Base-by-base conservation (phyloP, 805 yeast species). In the Lipomyces spencermartinsiae region DNA sequence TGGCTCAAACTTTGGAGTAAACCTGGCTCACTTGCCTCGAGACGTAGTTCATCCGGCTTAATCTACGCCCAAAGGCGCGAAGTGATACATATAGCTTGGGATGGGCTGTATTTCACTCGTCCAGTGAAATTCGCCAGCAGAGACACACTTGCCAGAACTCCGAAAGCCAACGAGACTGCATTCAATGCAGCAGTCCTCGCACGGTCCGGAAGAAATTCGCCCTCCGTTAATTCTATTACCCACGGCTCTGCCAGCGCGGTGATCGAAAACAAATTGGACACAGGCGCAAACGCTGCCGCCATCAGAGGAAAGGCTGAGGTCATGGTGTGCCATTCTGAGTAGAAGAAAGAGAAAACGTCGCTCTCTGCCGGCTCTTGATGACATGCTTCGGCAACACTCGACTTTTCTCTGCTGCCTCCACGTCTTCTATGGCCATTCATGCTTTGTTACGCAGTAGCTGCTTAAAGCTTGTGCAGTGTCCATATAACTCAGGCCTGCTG, bases 281-380 rank as follows among this genome's bases (percentile, higher is more conserved):
- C 73, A 0, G 97, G 97, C 0, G 95, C 96, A 49, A 88, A 73
- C 72, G 94, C 90, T 4, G 94, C 92, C 0, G 93, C 87, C 8
- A 89, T 76, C 33, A 92, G 83, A 0, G 97, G 97, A 71, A 91
- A 83, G 72, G 88, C 87, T 1, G 89, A 84, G 2, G 93, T 87
- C 0, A 89, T 77, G 16, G 84, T 73, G 71, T 89, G 89, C 95
- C 96, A 91, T 53, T 58, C 49, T 43, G 16, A 16, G 22, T 43
- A 43, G 49, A 43, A 2, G 49, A 2, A 43, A 43, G 49, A 43
- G 9, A 16, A 43, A 4, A 43, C 1, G 19, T 43, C 49, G n/a
- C 16, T 19, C 8, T 43, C 49, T 19, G n/a, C 22, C 12, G 14
- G 49, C 49, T 14, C 49, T 43, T 43, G 9, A 43, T n/a, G 49